A percentile compares a stretch with the other conserved stretches of the same genome.
These are phyloP conservation scores for Scheffersomyces coipomensis DNA, from an alignment of 805 yeast species.

Conservation along the genomic window DNA sequence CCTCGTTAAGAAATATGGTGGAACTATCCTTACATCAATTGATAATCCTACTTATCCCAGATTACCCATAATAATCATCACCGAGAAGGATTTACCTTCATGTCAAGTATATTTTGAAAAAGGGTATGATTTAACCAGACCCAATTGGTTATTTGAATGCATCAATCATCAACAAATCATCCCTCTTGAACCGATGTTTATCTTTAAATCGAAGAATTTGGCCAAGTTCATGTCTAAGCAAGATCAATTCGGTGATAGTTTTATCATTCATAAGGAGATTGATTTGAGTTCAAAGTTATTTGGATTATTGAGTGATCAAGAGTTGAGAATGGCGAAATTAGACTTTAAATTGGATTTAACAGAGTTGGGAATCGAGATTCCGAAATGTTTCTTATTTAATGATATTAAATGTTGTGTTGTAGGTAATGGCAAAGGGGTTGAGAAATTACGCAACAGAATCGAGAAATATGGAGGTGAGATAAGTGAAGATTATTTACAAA, in stretches of 20 bases:
- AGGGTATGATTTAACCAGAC: conserved; percentile 62
- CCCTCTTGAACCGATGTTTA: conserved; percentile 60
- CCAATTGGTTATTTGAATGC: conserved; percentile 75
- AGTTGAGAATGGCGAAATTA: conserved; percentile 9
- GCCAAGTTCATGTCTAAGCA: conserved; percentile 30
- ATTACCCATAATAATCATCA: conserved; percentile 5
- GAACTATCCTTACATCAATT: conserved; percentile 28
- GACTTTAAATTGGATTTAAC: conserved; percentile 6
- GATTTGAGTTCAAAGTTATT: conserved; percentile 11
- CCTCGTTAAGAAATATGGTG: conserved; percentile 50
- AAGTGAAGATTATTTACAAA: conserved; percentile 3
- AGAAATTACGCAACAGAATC: conserved; percentile 24
- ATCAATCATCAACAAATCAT: conserved; percentile 40
- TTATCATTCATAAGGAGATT: conserved; percentile 20
- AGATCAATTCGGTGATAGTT: conserved; percentile 68
- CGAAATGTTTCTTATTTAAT: conserved; percentile 31
- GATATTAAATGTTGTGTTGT: conserved; percentile 33
- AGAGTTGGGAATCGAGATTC: conserved; percentile 8
- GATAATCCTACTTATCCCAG: conserved; percentile 8
- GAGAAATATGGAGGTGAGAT: conserved; percentile 46
- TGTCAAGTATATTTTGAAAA: conserved; percentile 20
- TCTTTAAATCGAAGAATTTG: conserved; percentile 40
- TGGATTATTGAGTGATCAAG: conserved; percentile 1
- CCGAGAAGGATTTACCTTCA: conserved; percentile 19
- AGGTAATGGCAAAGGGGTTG: conserved; percentile 5